A percentile compares a stretch with the other conserved stretches of the same genome.
Evolutionary conservation across 371 early-diverging fungal genomes (phyloP).

Genomic region (Lichtheimia ramosa): DNA sequence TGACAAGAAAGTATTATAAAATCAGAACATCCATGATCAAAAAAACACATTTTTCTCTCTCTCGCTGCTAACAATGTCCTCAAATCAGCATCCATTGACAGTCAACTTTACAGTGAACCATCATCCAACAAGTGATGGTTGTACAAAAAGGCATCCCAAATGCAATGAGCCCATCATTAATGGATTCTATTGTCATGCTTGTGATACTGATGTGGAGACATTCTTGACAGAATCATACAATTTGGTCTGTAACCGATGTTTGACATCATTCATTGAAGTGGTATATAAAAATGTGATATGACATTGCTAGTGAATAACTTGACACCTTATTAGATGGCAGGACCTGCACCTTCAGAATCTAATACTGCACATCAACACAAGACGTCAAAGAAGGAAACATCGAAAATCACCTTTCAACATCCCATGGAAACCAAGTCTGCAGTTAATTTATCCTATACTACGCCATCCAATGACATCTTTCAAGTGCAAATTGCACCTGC

Average conservation of each 20-base stretch:
- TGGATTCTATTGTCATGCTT: background rate
- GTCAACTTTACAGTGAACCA: no score
- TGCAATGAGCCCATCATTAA: background rate
- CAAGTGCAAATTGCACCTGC: no score
- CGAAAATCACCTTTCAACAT: background rate
- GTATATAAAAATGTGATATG: background rate
- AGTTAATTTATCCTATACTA: no score
- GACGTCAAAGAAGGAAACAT: background rate
- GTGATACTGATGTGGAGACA: background rate
- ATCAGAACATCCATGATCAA: no score
- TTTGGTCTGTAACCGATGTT: background rate
- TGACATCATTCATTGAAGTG: background rate
- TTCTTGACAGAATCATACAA: background rate
- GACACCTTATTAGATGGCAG: background rate
- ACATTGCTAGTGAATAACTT: background rate
- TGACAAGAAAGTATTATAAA: no score
- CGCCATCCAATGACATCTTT: no score
- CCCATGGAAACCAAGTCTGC: no score
- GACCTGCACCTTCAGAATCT: background rate
- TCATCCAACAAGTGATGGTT: no score
- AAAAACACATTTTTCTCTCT: no score
- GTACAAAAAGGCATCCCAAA: background rate
- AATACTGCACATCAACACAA: background rate
- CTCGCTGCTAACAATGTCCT: no score
- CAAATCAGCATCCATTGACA: no score